Evolutionary conservation across 2,329 filamentous ascomycete genomes (phyloP).

Genomic region (Arthrobotrys sphaeroides): DNA sequence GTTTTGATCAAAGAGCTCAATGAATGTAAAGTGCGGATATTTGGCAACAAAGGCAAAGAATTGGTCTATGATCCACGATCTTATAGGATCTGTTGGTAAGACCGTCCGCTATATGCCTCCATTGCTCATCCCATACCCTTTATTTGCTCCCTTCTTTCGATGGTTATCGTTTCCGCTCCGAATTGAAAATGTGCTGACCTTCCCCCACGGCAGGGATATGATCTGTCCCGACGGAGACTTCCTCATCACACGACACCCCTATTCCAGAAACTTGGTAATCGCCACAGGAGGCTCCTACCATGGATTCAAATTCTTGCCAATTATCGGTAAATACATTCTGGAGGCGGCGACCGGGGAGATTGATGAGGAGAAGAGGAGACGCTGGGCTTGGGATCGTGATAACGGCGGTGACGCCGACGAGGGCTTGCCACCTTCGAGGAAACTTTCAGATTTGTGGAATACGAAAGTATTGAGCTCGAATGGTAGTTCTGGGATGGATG

Average conservation of each 20-base stretch:
- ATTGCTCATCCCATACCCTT: slow-evolving; percentile 17
- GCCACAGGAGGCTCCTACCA: slow-evolving; percentile 73
- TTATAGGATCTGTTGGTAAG: slow-evolving; percentile 53
- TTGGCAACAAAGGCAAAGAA: neutral
- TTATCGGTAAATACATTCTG: slow-evolving; percentile 70
- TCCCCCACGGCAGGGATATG: slow-evolving; percentile 58
- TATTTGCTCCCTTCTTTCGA: too few relatives aligned
- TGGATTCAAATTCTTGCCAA: slow-evolving; percentile 73
- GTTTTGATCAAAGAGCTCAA: neutral
- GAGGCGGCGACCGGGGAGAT: slow-evolving; percentile 65
- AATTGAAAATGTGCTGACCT: too few relatives aligned
- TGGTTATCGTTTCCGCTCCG: too few relatives aligned
- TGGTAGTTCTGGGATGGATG: too few relatives aligned
- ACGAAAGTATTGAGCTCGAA: too few relatives aligned
- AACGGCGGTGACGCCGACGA: slow-evolving; percentile 60
- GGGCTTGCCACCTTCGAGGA: neutral
- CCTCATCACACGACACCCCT: slow-evolving; percentile 67
- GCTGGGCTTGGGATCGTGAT: slow-evolving; percentile 65
- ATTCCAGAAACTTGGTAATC: slow-evolving; percentile 67
- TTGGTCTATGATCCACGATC: neutral
- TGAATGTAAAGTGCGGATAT: neutral
- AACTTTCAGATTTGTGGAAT: neutral
- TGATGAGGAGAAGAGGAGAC: slow-evolving; percentile 60
- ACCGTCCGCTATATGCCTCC: too few relatives aligned
- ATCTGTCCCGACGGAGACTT: slow-evolving; percentile 65